phyloP scores from a whole-genome alignment of 345 rosid species.

The Citrus reticulata region DNA sequence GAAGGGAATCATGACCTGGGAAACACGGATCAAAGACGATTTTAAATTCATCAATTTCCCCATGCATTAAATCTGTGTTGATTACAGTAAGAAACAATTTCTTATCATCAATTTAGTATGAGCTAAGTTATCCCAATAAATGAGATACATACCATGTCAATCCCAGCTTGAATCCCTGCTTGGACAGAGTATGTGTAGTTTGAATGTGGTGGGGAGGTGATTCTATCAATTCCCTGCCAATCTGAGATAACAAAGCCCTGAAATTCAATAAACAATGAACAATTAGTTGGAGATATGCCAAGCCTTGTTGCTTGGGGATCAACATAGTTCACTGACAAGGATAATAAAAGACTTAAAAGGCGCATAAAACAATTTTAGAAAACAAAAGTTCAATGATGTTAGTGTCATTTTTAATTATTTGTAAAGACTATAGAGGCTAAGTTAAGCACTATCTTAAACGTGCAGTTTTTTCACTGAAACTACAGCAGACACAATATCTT shows the following conservation, averaged over 20 bases:
- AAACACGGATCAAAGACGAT: constrained; percentile 8
- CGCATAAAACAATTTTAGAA: background rate
- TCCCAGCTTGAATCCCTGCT: constrained; percentile 81
- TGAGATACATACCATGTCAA: constrained; percentile 69
- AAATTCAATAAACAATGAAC: constrained; percentile 15
- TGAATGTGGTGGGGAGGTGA: constrained; percentile 68
- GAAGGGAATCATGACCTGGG: constrained; percentile 88
- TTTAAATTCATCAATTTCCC: background rate
- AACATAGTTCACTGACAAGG: background rate
- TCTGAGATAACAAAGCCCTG: constrained; percentile 97
- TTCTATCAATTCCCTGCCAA: constrained; percentile 91
- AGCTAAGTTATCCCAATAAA: constrained; percentile 3
- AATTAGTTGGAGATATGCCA: constrained; percentile 14
- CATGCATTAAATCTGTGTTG: background rate
- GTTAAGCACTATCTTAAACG: background rate
- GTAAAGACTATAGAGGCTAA: background rate
- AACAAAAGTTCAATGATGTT: background rate
- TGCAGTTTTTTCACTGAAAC: background rate
- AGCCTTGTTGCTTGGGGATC: background rate
- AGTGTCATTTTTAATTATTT: background rate
- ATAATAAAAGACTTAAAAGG: background rate
- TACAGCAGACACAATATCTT: background rate
- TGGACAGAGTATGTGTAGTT: constrained; percentile 78
- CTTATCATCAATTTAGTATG: background rate
- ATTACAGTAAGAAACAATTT: background rate